Evolutionary conservation across 2,329 filamentous ascomycete species (phyloP), one percentile per base, ranked within the genome.

Genomic region (Iodosphaeria phyllophila): DNA sequence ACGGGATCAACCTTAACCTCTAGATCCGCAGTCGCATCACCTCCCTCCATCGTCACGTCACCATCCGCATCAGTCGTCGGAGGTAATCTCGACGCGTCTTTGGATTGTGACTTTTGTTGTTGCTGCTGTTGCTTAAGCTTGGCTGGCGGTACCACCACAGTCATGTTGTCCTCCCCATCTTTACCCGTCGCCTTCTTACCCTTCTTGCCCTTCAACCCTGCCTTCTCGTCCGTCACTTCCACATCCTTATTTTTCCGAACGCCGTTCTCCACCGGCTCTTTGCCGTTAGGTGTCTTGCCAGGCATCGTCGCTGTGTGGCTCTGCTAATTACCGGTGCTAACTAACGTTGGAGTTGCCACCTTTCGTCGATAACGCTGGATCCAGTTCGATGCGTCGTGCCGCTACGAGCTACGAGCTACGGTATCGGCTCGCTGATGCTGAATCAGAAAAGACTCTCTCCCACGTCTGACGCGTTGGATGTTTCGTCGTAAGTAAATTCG

Each of bases 91-190:
- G 62, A 29, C 63, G 51, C 52, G 68, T 52, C 43, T 63, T 64
- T 32, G 60, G 54, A 41, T 56, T 55, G n/a, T n/a, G n/a, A n/a
- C n/a, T n/a, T n/a, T n/a, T n/a, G n/a, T n/a, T n/a, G n/a, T n/a
- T n/a, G n/a, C n/a, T n/a, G n/a, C n/a, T n/a, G n/a, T n/a, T n/a
- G n/a, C n/a, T n/a, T n/a, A n/a, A n/a, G n/a, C 58, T 80, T 80
- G 35, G 72, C 66, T 29, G 73, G 74, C 27, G 76, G 74, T 22
- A 82, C 74, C 39, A 83, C 75, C 35, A 82, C 74, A 25, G 75
- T 82, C 74, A 82, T 82, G n/a, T n/a, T n/a, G 56, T 80, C 74
- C 40, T 73, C 74, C 41, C 64, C 72, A 42, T 82, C 71, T 50
- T 71, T 73, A n/a, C n/a, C n/a, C 40, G 41, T 44, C 12, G 46